These are phyloP conservation scores for Selaginella moellendorffii DNA, from an alignment of 75 land plant genomes.

Conservation along the genomic window DNA sequence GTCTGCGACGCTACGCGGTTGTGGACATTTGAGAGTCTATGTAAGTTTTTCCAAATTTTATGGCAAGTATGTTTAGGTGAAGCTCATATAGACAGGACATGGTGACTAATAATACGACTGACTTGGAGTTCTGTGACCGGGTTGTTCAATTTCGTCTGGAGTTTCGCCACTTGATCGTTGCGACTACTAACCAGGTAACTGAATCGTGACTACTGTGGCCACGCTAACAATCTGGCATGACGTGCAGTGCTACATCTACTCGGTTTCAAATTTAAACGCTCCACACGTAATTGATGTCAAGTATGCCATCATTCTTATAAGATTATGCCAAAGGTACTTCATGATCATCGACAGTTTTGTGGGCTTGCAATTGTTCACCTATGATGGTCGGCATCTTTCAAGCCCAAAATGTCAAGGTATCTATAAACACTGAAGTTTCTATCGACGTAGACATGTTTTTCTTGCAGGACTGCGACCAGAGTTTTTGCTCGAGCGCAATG, in stretches of 20 bases:
- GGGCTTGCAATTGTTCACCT: conserved; percentile 22
- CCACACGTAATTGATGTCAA: conserved; percentile 21
- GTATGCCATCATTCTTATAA: conserved; percentile 16
- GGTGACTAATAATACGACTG: conserved; percentile 8
- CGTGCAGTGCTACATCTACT: conserved; percentile 23
- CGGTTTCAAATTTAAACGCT: conserved; percentile 19
- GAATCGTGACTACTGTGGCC: not conserved
- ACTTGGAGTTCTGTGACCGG: conserved; percentile 24
- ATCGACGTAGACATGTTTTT: not conserved
- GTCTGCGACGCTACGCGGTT: conserved; percentile 15
- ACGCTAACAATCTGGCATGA: not conserved
- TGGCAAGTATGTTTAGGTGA: not conserved
- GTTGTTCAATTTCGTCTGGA: conserved; percentile 21
- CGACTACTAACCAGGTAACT: conserved; percentile 22
- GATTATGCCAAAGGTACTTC: conserved; percentile 21
- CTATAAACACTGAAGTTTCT: not conserved
- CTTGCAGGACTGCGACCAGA: conserved; percentile 20
- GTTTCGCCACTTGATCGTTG: conserved; percentile 22
- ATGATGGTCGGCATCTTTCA: conserved; percentile 22
- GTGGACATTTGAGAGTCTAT: conserved; percentile 18
- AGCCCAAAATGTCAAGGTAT: conserved; percentile 23
- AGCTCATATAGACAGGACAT: conserved; percentile 14
- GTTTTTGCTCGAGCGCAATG: conserved; percentile 15
- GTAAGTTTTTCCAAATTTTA: too few relatives aligned
- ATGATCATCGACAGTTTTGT: conserved; percentile 17